Evolutionary conservation across 495 filamentous ascomycete species (phyloP).

Genomic region (Glutinoglossum americanum): DNA sequence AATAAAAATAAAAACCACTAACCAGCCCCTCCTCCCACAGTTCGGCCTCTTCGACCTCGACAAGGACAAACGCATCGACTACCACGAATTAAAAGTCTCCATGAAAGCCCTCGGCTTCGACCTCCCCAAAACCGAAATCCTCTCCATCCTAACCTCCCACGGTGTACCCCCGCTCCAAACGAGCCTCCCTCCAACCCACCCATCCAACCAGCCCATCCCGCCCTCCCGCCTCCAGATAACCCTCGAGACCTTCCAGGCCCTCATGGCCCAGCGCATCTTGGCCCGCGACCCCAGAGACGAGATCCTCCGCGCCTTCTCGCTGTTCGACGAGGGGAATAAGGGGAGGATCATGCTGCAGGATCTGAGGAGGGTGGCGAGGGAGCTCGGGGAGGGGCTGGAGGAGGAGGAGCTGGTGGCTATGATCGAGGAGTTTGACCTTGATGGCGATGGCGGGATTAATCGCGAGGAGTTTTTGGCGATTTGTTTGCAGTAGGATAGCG

Average conservation of each 20-base stretch:
- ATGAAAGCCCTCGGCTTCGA: conserved; percentile 94
- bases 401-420: conserved; percentile 86
- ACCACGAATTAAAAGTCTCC: conserved; percentile 94
- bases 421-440: conserved; percentile 97
- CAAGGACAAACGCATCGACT: conserved; percentile 82
- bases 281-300: conserved; percentile 75
- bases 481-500: conserved; percentile 19
- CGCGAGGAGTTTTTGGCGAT: conserved; percentile 78
- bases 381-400: conserved; percentile 74
- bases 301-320: conserved; percentile 71
- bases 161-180: conserved; percentile 37
- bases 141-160: conserved; percentile 49
- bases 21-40: conserved; percentile 22
- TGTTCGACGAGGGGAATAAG: conserved; percentile 67
- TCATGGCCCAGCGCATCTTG: conserved; percentile 61
- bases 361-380: conserved; percentile 65
- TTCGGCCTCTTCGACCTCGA: conserved; percentile 95
- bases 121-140: conserved; percentile 61
- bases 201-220: conserved; percentile 11
- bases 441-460: conserved; percentile 74
- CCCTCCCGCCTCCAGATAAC: conserved; percentile 33
- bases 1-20: not conserved
- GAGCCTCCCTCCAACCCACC: conserved; percentile 22
- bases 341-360: conserved; percentile 75
- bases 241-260: conserved; percentile 48